Percentiles rank a stretch among this genome's conserved stretches.
Evolutionary conservation across 75 land plant genomes (phyloP).

Genomic region (Picea glauca): DNA sequence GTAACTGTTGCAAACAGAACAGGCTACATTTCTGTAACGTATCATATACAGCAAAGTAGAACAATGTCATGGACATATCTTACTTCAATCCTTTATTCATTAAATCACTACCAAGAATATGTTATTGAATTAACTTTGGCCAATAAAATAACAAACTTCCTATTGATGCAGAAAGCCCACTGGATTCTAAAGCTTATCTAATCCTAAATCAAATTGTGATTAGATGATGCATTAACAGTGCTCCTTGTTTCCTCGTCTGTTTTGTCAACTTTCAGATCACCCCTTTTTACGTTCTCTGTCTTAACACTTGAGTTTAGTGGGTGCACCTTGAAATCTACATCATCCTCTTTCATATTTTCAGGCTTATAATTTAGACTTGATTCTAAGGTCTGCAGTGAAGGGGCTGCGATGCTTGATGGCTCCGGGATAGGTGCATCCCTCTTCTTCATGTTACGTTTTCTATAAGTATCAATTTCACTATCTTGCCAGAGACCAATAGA

Average conservation of each 20-base stretch:
- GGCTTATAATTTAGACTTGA: not conserved
- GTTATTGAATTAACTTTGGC: not conserved
- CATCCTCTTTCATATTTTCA: not conserved
- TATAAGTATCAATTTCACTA: not conserved
- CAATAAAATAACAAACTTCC: not conserved
- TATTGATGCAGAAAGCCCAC: not conserved
- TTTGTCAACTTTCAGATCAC: not conserved
- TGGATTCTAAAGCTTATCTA: not conserved
- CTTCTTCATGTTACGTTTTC: not conserved
- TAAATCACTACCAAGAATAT: not conserved
- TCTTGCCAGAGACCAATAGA: not conserved
- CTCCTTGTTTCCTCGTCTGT: not conserved
- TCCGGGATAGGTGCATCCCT: not conserved
- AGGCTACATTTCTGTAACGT: not conserved
- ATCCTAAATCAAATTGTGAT: not conserved
- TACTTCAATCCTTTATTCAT: constrained; percentile 1
- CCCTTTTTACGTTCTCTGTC: not conserved
- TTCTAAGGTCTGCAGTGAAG: not conserved
- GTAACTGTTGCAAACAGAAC: not conserved
- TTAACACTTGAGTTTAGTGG: not conserved
- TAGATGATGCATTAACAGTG: not conserved
- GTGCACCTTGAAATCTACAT: not conserved
- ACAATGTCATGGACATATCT: not conserved
- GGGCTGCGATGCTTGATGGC: not conserved
- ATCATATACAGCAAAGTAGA: not conserved